phyloP scores from a whole-genome alignment of 345 rosid species.

The Eucalyptus microcorys region DNA sequence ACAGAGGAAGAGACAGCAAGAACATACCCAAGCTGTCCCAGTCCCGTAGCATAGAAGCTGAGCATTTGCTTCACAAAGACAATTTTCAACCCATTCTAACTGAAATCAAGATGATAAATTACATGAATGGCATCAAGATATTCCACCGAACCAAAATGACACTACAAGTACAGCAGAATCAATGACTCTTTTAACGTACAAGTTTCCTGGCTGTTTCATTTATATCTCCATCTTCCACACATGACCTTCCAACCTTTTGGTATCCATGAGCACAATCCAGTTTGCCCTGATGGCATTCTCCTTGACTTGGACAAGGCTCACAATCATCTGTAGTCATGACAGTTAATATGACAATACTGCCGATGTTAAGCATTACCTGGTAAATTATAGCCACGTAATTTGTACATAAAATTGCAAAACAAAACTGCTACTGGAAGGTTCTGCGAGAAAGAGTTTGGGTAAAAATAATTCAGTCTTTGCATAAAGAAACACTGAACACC shows the following conservation, averaged over 20 bases:
- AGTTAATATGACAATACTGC: neutral
- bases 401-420: neutral
- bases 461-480: neutral
- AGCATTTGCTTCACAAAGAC: constrained; percentile 52
- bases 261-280: constrained; percentile 64
- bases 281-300: constrained; percentile 54
- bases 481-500: neutral
- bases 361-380: too few relatives aligned
- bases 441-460: neutral
- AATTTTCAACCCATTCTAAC: constrained; percentile 45
- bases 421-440: neutral
- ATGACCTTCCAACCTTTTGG: constrained; percentile 35
- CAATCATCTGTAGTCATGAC: constrained; percentile 40
- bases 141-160: neutral
- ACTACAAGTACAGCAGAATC: neutral
- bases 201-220: constrained; percentile 62
- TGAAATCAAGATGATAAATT: constrained; percentile 12
- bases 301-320: constrained; percentile 67
- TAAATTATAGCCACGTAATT: neutral
- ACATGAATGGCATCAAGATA: neutral
- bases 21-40: constrained; percentile 60
- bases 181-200: constrained; percentile 37
- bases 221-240: constrained; percentile 80
- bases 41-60: constrained; percentile 47
- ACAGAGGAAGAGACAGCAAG: neutral